Evolutionary conservation across 352 stramenopile genomes (phyloP), one percentile per base, ranked within the genome.

Genomic region (Phytophthora fragariae): DNA sequence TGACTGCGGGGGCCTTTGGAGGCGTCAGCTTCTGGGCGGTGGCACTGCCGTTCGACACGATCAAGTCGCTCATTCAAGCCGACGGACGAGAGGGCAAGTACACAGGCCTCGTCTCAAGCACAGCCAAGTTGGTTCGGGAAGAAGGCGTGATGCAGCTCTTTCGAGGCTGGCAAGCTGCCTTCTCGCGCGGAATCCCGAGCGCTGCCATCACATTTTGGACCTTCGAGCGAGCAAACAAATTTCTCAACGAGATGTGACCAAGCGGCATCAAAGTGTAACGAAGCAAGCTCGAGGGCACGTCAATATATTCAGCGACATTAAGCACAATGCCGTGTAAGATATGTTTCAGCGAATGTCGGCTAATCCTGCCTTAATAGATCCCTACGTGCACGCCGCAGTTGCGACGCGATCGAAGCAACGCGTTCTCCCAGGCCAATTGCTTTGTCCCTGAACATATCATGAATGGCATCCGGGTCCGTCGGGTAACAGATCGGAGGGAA

Each of bases 21-120:
- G 88, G 91, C n/a, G 61, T 95, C 41, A 92, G 85, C 68, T 97
- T 96, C 62, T 97, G 89, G 91, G 75, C 83, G 14, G 82, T 96
- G 33, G 91, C 89, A 29, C 72, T 96, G 46, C 90, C 89, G 5
- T 97, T 97, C 62, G 88, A 97, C 75, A 94, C 83, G 11, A 71
- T 95, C 84, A 94, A 95, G 75, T 92, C 89, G 50, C 77, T 95
- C 15, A 94, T 93, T 49, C 89, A 96, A 79, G 86, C 92, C 3
- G 81, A 92, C 62, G 73, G 78, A 8, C 72, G 68, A 19, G 52
- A 73, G 8, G 75, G 77, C 54, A 77, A 84, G 46, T 83, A 84
- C 67, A 84, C 73, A 15, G 85, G 83, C 0, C 72, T 93, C 53
- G 33, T 92, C 0, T 37, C 70, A 0, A 85, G 71, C 17, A 79